Evolutionary conservation across 306 rosid species (phyloP).

Genomic region (Vigna nakashimae): DNA sequence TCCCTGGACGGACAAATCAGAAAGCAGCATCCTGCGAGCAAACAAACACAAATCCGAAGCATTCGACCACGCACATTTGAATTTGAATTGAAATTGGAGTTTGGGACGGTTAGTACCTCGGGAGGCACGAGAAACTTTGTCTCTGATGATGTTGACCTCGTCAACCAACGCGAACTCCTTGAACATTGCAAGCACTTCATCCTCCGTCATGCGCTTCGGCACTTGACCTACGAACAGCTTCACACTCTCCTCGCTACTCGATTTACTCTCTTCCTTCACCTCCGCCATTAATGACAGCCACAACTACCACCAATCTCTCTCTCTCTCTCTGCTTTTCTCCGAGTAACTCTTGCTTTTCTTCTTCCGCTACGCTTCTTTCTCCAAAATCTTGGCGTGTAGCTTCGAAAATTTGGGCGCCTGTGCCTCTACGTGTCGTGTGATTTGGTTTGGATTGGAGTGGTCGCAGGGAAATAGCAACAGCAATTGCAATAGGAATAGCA

Average conservation of each 20-base stretch:
- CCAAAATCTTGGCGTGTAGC: not conserved
- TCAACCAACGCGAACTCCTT: slow-evolving; percentile 86
- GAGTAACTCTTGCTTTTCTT: slow-evolving; percentile 17
- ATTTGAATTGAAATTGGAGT: not conserved
- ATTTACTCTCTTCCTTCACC: slow-evolving; percentile 72
- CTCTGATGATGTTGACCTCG: slow-evolving; percentile 98
- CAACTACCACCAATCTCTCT: not conserved
- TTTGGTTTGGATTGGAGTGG: slow-evolving; percentile 29
- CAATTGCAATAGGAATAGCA: slow-evolving; percentile 7
- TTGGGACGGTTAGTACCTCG: slow-evolving; percentile 61
- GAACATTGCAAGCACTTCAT: slow-evolving; percentile 88
- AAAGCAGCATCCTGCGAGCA: slow-evolving; percentile 82
- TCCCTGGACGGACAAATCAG: slow-evolving; percentile 89
- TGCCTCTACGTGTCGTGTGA: slow-evolving; percentile 20
- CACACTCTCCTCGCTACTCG: slow-evolving; percentile 83
- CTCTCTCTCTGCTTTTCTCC: not conserved
- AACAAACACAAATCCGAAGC: slow-evolving; percentile 4
- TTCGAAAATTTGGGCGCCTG: not conserved
- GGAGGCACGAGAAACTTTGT: slow-evolving; percentile 86
- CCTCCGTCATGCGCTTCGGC: slow-evolving; percentile 92
- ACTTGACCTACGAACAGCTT: slow-evolving; percentile 98
- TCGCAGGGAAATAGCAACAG: not conserved
- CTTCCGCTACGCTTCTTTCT: not conserved
- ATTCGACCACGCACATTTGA: slow-evolving; percentile 36
- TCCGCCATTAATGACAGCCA: slow-evolving; percentile 76